These are phyloP conservation scores for Wickerhamomyces chaumierensis DNA, from an alignment of 805 yeast species.

Conservation along the genomic window DNA sequence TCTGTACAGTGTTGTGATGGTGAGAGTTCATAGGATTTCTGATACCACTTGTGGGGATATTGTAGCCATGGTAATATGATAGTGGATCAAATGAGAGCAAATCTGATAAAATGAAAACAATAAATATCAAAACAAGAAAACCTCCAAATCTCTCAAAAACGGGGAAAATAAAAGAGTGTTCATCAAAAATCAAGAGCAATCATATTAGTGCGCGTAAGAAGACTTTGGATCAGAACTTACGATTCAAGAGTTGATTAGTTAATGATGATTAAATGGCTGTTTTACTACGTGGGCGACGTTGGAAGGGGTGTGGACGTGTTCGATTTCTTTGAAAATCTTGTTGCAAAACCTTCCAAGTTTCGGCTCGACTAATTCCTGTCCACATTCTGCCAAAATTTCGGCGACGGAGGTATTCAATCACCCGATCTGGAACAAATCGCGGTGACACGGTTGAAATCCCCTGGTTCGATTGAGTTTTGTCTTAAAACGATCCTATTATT, in stretches of 20 bases:
- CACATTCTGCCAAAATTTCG: background rate
- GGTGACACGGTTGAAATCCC: background rate
- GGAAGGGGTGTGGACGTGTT: constrained; percentile 12
- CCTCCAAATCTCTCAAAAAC: too few species aligned
- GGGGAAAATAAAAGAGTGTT: too few species aligned
- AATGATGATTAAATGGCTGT: background rate
- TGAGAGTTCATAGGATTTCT: too few species aligned
- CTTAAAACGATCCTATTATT: too few species aligned
- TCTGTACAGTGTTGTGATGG: too few species aligned
- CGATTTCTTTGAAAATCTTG: constrained; percentile 1
- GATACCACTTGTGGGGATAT: too few species aligned
- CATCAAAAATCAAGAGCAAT: too few species aligned
- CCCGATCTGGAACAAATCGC: background rate
- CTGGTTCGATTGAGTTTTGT: too few species aligned
- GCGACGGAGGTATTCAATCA: background rate
- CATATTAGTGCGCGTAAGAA: background rate
- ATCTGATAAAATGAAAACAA: too few species aligned
- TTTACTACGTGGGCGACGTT: background rate
- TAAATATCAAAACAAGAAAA: too few species aligned
- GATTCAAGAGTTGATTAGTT: background rate
- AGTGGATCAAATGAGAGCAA: too few species aligned
- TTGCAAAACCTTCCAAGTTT: background rate
- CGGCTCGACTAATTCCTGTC: background rate
- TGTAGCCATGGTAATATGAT: too few species aligned
- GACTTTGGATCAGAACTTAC: background rate